phyloP scores from a whole-genome alignment of 805 yeast genomes.

The Torulaspora delbrueckii region DNA sequence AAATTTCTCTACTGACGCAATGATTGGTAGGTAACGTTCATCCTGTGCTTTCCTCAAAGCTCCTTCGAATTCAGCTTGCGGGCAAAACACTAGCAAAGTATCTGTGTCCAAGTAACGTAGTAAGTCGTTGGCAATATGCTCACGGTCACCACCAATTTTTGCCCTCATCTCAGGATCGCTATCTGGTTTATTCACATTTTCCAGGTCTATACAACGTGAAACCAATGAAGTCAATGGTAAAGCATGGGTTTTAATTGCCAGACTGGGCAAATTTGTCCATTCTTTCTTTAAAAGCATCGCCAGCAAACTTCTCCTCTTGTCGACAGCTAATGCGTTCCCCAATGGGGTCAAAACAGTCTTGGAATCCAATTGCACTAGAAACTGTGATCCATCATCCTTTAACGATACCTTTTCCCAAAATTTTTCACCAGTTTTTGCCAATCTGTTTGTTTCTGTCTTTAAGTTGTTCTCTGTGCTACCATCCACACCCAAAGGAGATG shows the following conservation, averaged over 20 bases:
- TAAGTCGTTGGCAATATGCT: slow-evolving; percentile 53
- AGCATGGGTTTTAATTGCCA: slow-evolving; percentile 62
- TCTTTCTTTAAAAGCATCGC: slow-evolving; percentile 80
- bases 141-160: slow-evolving; percentile 56
- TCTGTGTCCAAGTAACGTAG: slow-evolving; percentile 91
- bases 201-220: slow-evolving; percentile 80
- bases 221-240: slow-evolving; percentile 85
- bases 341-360: slow-evolving; percentile 80
- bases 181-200: slow-evolving; percentile 35
- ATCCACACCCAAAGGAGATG: slow-evolving; percentile 29
- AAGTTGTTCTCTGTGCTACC: slow-evolving; percentile 48
- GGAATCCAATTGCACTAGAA: slow-evolving; percentile 61
- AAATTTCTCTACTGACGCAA: slow-evolving; percentile 57
- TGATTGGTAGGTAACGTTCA: slow-evolving; percentile 68
- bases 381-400: slow-evolving; percentile 33
- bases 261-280: slow-evolving; percentile 71
- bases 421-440: slow-evolving; percentile 61
- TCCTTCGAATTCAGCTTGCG: slow-evolving; percentile 77
- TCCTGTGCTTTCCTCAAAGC: slow-evolving; percentile 74
- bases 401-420: slow-evolving; percentile 74
- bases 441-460: slow-evolving; percentile 59
- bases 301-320: slow-evolving; percentile 51
- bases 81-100: slow-evolving; percentile 82
- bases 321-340: slow-evolving; percentile 66
- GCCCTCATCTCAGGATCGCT: slow-evolving; percentile 45